Percentiles rank a stretch among this genome's conserved stretches.
Conservation (phyloP, 306 rosid genomes). For the Gleditsia sinensis region DNA sequence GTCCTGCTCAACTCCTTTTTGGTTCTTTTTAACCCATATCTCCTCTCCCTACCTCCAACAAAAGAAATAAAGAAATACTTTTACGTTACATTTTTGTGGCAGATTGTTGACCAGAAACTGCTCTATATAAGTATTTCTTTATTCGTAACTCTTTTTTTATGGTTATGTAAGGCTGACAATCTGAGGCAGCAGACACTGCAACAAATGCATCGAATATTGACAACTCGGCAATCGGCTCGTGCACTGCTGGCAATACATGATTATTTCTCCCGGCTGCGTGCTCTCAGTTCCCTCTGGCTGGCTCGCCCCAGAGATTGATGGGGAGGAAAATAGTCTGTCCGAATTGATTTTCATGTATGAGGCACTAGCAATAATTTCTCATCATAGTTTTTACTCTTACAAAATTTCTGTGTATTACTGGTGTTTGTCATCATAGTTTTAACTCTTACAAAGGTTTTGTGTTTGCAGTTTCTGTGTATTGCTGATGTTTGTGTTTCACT, state of each 20-base stretch:
- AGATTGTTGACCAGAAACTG: conserved; percentile 1
- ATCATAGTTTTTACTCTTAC: conserved; percentile 26
- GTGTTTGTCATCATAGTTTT: background rate
- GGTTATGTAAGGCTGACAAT: conserved; percentile 77
- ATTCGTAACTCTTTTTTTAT: background rate
- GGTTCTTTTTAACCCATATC: background rate
- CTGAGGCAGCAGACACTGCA: conserved; percentile 94
- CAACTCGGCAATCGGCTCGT: conserved; percentile 96
- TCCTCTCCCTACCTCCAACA: too few species aligned
- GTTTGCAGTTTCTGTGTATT: conserved; percentile 25
- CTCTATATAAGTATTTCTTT: background rate
- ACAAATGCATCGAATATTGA: conserved; percentile 94
- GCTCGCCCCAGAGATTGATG: conserved; percentile 90
- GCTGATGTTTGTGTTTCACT: conserved; percentile 21
- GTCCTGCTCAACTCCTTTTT: background rate
- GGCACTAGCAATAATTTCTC: conserved; percentile 7
- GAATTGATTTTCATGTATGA: conserved; percentile 22
- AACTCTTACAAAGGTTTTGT: background rate
- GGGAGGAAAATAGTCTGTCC: background rate
- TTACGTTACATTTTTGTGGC: background rate
- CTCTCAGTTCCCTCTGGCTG: conserved; percentile 97
- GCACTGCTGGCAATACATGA: conserved; percentile 92
- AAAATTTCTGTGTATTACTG: background rate
- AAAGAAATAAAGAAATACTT: too few species aligned
- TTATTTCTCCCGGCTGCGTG: conserved; percentile 84